Conservation (phyloP, 306 rosid genomes). For the Luffa acutangula region DNA sequence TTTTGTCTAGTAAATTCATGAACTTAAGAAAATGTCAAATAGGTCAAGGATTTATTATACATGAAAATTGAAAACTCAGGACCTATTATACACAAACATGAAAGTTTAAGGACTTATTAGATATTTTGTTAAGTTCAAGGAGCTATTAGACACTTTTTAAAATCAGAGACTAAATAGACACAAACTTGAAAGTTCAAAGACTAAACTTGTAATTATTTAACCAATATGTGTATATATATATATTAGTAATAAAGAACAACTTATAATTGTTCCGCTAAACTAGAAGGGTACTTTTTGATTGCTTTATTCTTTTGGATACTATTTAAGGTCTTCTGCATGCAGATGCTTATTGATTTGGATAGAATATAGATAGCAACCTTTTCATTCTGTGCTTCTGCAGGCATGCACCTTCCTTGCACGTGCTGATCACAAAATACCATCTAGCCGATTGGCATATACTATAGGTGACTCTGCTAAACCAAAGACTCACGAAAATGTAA, state of each 20-base stretch:
- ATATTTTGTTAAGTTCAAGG: not conserved
- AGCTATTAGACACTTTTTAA: not conserved
- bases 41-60: not conserved
- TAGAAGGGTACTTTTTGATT: not conserved
- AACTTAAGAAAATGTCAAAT: not conserved
- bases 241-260: not conserved
- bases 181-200: not conserved
- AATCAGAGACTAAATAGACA: not conserved
- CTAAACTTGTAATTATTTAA: not conserved
- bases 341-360: not conserved
- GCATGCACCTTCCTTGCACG: constrained; percentile 94
- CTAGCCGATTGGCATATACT: constrained; percentile 70
- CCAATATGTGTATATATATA: no score
- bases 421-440: constrained; percentile 72
- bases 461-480: constrained; percentile 80
- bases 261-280: not conserved
- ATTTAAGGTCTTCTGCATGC: not conserved
- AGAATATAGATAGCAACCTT: not conserved
- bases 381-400: constrained; percentile 32
- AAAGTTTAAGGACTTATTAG: not conserved
- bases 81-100: not conserved
- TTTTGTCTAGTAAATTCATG: not conserved
- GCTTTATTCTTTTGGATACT: not conserved
- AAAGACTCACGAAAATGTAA: constrained; percentile 69
- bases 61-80: not conserved